Evolutionary conservation across 169 alveolate species (phyloP), one percentile per base, ranked within the genome.

Genomic region (Perkinsus chesapeaki): DNA sequence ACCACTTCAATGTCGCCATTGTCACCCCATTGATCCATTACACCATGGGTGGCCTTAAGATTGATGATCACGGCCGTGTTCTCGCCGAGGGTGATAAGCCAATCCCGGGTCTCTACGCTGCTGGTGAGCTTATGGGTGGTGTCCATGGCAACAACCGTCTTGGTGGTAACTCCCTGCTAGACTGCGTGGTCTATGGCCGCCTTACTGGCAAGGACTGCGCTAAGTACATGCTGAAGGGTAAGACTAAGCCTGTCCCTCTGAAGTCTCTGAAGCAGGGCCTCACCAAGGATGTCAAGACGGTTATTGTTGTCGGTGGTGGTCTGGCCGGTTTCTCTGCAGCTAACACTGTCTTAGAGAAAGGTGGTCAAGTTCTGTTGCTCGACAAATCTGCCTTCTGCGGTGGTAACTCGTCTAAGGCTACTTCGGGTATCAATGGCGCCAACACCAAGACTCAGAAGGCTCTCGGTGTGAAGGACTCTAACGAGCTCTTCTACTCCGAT

Each of bases 51-150:
- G 73, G 92, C 73, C 20, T 39, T 3, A 34, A 23, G 48, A 34
- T 39, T 39, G 73, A 91, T 39, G 92, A 39, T 72, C 12, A 16
- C 92, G 93, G 95, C 36, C 95, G 94, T 91, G 94, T 96, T 3
- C 39, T 94, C 36, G 93, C 90, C 27, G 60, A 12, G 20, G 73
- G 92, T 73, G 97, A 95, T 73, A 91, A 93, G 39, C 38, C 92
- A 16, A 94, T 95, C 60, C 94, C 92, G n/a, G 96, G 96, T 23
- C 95, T 95, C 43, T 95, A 93, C 93, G 96, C 95, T 0, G 96
- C 97, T 0, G 97, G 97, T 39, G 97, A 95, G 93, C 93, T 94
- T 27, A 92, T 94, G 73, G 97, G 97, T 20, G 97, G 97, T 23
- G 93, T 95, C 39, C 97, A 95, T 92, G 97, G 97, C 47, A 94